Conservation (phyloP, 331 rosid genomes). For the Pyracantha coccinea region DNA sequence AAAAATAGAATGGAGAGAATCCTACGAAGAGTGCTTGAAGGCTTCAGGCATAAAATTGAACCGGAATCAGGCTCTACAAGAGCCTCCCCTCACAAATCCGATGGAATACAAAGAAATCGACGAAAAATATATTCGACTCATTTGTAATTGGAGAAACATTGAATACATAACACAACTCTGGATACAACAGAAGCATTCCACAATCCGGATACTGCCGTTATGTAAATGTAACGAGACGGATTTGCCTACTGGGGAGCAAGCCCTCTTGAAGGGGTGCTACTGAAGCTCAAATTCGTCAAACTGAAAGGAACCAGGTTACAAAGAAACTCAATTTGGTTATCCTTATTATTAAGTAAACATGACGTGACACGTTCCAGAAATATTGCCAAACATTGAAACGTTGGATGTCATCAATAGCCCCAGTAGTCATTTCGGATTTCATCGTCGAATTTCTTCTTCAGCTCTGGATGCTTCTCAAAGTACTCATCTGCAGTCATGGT, state of each 20-base stretch:
- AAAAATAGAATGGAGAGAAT: too few species aligned
- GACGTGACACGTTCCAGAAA: slow-evolving; percentile 21
- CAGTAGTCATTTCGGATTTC: slow-evolving; percentile 89
- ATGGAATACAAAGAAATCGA: not conserved
- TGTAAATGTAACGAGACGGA: slow-evolving; percentile 1
- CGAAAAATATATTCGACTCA: not conserved
- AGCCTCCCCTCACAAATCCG: not conserved
- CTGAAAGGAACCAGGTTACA: slow-evolving; percentile 27
- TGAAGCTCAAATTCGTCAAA: slow-evolving; percentile 18
- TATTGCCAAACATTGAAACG: slow-evolving; percentile 14
- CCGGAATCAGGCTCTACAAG: not conserved
- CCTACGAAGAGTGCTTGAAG: not conserved
- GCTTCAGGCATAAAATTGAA: not conserved
- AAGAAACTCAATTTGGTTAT: slow-evolving; percentile 25
- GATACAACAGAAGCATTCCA: not conserved
- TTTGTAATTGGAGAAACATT: not conserved
- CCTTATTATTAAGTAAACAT: slow-evolving; percentile 32
- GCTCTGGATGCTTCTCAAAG: slow-evolving; percentile 88
- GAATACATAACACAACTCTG: not conserved
- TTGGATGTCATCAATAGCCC: slow-evolving; percentile 66
- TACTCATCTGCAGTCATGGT: slow-evolving; percentile 97
- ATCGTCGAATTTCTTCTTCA: slow-evolving; percentile 84
- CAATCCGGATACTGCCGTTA: slow-evolving; percentile 1
- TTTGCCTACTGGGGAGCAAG: slow-evolving; percentile 2
- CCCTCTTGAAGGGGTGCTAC: not conserved